Conservation (phyloP, 2,329 filamentous ascomycete species). For the Ceratocystis papillata region DNA sequence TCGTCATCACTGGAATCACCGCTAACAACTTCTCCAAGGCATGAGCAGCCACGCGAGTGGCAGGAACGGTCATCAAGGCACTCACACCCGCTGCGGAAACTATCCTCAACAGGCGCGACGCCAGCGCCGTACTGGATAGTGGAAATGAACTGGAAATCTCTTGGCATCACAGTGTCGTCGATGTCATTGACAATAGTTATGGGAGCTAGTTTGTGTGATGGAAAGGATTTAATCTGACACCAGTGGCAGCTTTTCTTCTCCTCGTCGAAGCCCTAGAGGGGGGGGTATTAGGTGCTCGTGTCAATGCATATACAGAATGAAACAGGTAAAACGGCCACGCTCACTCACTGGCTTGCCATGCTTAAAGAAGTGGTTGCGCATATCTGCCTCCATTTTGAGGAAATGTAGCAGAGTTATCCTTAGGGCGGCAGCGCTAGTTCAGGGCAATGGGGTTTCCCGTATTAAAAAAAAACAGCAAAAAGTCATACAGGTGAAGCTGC, state of each 20-base stretch:
- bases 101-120: slow-evolving; percentile 48
- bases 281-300: too few species aligned
- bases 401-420: not conserved
- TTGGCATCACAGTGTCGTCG: slow-evolving; percentile 46
- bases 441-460: too few species aligned
- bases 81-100: slow-evolving; percentile 58
- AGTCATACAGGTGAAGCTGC: too few species aligned
- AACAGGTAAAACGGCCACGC: not conserved
- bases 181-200: slow-evolving; percentile 55
- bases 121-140: slow-evolving; percentile 48
- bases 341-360: slow-evolving; percentile 35
- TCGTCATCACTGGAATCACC: slow-evolving; percentile 34
- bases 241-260: slow-evolving; percentile 45
- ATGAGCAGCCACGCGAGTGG: slow-evolving; percentile 56
- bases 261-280: slow-evolving; percentile 30
- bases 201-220: slow-evolving; percentile 39
- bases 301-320: not conserved
- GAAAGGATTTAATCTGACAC: slow-evolving; percentile 49
- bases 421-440: not conserved
- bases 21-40: slow-evolving; percentile 52
- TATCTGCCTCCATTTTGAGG: slow-evolving; percentile 38
- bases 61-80: slow-evolving; percentile 54
- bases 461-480: too few species aligned
- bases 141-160: slow-evolving; percentile 59
- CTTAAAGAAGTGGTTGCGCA: slow-evolving; percentile 40